Evolutionary conservation across 257 asterid genomes (phyloP).

Genomic region (Solanum chiquidenum): DNA sequence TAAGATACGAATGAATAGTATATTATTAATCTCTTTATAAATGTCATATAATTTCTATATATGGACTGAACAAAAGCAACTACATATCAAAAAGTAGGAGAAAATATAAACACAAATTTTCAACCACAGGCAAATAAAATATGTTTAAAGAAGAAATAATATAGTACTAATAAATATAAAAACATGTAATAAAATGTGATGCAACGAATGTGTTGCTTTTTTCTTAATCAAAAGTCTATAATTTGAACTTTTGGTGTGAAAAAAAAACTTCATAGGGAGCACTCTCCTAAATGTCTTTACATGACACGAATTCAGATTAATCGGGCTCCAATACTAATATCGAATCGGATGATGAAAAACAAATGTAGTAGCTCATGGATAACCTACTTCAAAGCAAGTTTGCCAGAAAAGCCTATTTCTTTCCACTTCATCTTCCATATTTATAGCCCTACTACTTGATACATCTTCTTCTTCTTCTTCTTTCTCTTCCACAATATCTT

Average conservation of each 20-base stretch:
- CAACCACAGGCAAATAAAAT: not conserved
- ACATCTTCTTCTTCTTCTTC: not conserved
- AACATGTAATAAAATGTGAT: not conserved
- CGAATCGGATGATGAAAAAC: not conserved
- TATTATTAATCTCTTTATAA: not conserved
- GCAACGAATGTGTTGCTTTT: too few relatives aligned
- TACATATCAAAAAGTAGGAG: not conserved
- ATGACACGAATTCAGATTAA: not conserved
- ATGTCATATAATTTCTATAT: not conserved
- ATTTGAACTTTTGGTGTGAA: not conserved
- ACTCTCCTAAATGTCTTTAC: not conserved
- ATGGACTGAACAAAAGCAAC: not conserved
- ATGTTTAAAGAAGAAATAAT: not conserved
- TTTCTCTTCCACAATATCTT: not conserved
- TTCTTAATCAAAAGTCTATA: too few relatives aligned
- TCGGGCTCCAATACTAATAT: too few relatives aligned
- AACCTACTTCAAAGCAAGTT: slow-evolving; percentile 18
- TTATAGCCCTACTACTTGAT: not conserved
- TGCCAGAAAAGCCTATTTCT: slow-evolving; percentile 16
- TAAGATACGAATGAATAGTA: not conserved
- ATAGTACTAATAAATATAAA: not conserved
- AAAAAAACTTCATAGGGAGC: not conserved
- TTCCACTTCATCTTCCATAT: not conserved
- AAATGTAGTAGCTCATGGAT: not conserved
- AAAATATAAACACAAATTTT: not conserved